Percentiles rank a stretch among this genome's conserved stretches.
Evolutionary conservation across 345 rosid species (phyloP).

Genomic region (Brassica napus): DNA sequence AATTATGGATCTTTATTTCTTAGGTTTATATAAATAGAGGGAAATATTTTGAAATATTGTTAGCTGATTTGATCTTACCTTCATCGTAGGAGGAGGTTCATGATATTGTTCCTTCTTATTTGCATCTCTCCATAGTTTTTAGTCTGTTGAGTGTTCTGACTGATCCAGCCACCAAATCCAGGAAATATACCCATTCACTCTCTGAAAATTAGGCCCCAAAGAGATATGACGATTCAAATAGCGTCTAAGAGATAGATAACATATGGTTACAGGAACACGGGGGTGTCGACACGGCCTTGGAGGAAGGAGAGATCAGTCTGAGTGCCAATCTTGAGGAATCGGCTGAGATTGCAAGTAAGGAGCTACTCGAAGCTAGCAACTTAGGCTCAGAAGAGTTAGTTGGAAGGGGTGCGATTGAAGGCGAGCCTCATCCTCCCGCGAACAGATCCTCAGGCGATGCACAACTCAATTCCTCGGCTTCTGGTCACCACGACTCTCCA

Average conservation of each 20-base stretch:
- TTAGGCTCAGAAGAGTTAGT: no score
- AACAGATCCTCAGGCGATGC: no score
- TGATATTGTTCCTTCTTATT: slow-evolving; percentile 51
- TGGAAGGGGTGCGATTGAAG: no score
- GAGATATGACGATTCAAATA: not conserved
- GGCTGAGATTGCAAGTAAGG: no score
- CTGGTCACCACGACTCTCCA: no score
- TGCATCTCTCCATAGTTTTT: slow-evolving; percentile 63
- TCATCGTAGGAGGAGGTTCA: slow-evolving; percentile 53
- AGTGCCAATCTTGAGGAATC: no score
- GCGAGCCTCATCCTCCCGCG: no score
- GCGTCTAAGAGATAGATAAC: not conserved
- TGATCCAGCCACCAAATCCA: not conserved
- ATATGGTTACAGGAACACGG: no score
- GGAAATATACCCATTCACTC: not conserved
- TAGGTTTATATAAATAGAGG: not conserved
- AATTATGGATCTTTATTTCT: not conserved
- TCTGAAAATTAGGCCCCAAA: not conserved
- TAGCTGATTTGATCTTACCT: slow-evolving; percentile 42
- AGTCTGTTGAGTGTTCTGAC: slow-evolving; percentile 17
- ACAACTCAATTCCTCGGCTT: no score
- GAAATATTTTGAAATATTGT: not conserved
- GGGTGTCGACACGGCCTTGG: no score
- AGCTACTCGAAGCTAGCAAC: no score
- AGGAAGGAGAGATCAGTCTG: no score